A percentile compares a stretch with the other conserved stretches of the same genome.
Conservation (phyloP, 192 early-diverging fungal species). For the Jimgerdemannia lactiflua region DNA sequence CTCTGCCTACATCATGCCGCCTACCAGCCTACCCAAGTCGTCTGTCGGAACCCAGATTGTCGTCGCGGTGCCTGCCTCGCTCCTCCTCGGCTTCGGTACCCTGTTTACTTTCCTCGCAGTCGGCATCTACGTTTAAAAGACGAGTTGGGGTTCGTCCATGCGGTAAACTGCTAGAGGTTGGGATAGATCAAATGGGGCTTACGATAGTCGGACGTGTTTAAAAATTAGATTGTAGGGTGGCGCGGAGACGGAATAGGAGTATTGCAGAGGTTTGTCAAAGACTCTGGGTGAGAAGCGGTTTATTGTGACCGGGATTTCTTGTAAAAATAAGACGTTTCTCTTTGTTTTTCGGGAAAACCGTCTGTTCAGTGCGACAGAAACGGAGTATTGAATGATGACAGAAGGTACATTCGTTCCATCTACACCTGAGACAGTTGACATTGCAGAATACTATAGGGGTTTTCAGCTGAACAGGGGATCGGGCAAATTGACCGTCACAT, state of each 20-base stretch:
- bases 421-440: too few species aligned
- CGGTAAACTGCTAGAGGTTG: too few species aligned
- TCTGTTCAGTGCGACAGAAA: background rate
- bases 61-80: slow-evolving; percentile 26
- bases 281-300: background rate
- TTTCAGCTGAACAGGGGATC: too few species aligned
- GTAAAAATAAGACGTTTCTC: background rate
- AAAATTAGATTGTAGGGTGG: too few species aligned
- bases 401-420: too few species aligned
- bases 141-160: too few species aligned
- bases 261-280: too few species aligned
- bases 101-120: slow-evolving; percentile 36
- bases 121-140: slow-evolving; percentile 36
- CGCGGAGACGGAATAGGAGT: too few species aligned
- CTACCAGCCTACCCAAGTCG: slow-evolving; percentile 3
- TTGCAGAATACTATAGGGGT: too few species aligned
- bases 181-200: background rate
- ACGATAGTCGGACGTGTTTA: background rate
- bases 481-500: too few species aligned
- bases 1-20: too few species aligned
- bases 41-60: slow-evolving; percentile 21
- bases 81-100: slow-evolving; percentile 33
- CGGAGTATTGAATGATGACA: too few species aligned
- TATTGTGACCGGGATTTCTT: background rate
- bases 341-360: background rate